These are phyloP conservation scores for Akanthomyces muscarius DNA, from an alignment of 2,329 filamentous ascomycete genomes.

Conservation along the genomic window DNA sequence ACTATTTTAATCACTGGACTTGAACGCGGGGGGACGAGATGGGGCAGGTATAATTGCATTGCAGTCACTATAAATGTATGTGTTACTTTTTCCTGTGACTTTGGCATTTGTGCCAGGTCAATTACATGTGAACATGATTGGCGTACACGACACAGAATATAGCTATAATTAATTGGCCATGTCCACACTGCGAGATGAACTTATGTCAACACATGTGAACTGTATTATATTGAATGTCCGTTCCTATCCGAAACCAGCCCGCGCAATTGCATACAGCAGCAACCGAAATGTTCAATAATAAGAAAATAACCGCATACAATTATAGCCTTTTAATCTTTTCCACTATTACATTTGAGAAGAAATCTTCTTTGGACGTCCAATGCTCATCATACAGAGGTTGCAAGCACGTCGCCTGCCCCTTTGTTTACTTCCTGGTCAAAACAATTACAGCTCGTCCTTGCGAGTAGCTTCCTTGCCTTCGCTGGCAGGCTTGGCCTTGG, in stretches of 20 bases:
- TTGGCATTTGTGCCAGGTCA: no score
- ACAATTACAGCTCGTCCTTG: slow-evolving; percentile 35
- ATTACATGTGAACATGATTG: no score
- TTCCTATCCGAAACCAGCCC: no score
- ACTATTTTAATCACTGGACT: not conserved
- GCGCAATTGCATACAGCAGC: no score
- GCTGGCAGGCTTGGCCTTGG: slow-evolving; percentile 58
- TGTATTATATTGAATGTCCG: no score
- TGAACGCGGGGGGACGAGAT: not conserved
- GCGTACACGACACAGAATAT: no score
- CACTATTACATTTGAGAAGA: slow-evolving; percentile 6
- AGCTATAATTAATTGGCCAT: no score
- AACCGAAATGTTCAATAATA: not conserved
- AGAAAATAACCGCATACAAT: slow-evolving; percentile 3
- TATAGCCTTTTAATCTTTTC: not conserved
- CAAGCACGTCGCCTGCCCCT: not conserved
- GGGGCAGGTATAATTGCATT: not conserved
- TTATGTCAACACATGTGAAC: no score
- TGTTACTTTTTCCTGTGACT: not conserved
- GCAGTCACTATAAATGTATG: not conserved
- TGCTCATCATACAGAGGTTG: slow-evolving; percentile 1
- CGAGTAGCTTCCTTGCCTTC: slow-evolving; percentile 56
- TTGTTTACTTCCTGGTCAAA: not conserved
- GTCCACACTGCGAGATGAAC: no score
- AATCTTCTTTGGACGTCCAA: not conserved